phyloP scores from a whole-genome alignment of 2,329 filamentous ascomycete genomes.

The Verticillium zaregamsianum region DNA sequence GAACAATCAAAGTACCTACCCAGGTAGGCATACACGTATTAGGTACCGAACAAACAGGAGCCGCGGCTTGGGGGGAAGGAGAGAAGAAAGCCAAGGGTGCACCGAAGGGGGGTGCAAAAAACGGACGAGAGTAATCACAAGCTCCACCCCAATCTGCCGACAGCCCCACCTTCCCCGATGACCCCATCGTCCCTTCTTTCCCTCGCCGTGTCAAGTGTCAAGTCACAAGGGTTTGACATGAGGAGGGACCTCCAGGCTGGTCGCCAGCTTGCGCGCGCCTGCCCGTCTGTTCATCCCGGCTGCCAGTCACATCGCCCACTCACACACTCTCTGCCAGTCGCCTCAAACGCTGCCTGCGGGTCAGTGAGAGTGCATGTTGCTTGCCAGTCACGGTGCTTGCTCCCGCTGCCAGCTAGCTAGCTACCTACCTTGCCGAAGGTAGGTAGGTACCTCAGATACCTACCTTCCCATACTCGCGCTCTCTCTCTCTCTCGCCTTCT shows the following conservation, averaged over 20 bases:
- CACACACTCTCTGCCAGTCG: no score
- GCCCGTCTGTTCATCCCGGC: neutral
- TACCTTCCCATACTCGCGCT: no score
- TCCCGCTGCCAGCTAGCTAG: no score
- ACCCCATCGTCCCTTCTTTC: neutral
- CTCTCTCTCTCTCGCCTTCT: neutral
- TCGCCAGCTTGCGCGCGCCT: neutral
- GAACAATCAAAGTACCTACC: no score
- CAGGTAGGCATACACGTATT: no score
- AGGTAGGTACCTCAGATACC: no score
- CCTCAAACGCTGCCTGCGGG: no score
- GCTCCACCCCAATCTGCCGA: neutral
- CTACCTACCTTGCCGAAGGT: no score
- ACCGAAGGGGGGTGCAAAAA: neutral
- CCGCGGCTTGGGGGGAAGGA: neutral
- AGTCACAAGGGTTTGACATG: neutral
- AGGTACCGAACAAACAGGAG: no score
- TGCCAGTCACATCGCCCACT: neutral
- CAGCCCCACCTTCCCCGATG: neutral
- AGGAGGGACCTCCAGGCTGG: neutral
- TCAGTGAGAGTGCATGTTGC: neutral
- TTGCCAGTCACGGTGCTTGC: neutral
- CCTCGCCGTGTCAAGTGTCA: neutral
- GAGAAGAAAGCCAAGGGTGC: neutral
- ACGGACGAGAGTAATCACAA: neutral